Evolutionary conservation across 2,329 filamentous ascomycete species (phyloP).

Genomic region (Teratosphaeria viscida): DNA sequence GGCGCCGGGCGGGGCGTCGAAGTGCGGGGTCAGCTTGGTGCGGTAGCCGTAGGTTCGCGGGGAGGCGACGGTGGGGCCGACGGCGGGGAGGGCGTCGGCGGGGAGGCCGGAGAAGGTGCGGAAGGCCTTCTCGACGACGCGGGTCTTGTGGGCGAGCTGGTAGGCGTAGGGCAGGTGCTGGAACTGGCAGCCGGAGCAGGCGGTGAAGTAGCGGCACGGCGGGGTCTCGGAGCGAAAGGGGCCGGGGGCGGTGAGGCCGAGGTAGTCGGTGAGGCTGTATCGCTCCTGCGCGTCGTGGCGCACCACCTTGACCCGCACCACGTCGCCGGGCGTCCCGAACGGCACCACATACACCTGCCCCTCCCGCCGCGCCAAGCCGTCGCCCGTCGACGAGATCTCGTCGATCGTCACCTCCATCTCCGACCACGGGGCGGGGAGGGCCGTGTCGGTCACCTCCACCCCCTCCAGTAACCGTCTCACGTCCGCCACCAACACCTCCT

Average conservation of each 20-base stretch:
- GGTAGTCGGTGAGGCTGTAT: constrained; percentile 71
- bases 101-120: constrained; percentile 79
- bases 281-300: constrained; percentile 55
- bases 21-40: constrained; percentile 95
- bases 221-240: constrained; percentile 65
- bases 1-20: constrained; percentile 60
- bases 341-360: constrained; percentile 74
- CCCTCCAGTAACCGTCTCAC: constrained; percentile 31
- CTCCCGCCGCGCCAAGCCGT: constrained; percentile 68
- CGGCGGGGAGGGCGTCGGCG: constrained; percentile 60
- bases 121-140: constrained; percentile 84
- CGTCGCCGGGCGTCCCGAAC: constrained; percentile 79
- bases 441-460: constrained; percentile 6
- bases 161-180: constrained; percentile 89
- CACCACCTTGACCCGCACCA: constrained; percentile 65
- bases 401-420: constrained; percentile 76
- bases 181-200: constrained; percentile 88
- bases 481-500: constrained; percentile 39
- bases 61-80: constrained; percentile 79
- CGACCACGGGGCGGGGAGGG: constrained; percentile 45
- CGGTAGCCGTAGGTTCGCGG: constrained; percentile 88
- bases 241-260: constrained; percentile 65
- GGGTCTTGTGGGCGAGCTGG: constrained; percentile 74
- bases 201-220: constrained; percentile 74
- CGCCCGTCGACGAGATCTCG: constrained; percentile 80